Evolutionary conservation across 768 basidiomycete genomes (phyloP).

Genomic region (Daedaleopsis nitida): DNA sequence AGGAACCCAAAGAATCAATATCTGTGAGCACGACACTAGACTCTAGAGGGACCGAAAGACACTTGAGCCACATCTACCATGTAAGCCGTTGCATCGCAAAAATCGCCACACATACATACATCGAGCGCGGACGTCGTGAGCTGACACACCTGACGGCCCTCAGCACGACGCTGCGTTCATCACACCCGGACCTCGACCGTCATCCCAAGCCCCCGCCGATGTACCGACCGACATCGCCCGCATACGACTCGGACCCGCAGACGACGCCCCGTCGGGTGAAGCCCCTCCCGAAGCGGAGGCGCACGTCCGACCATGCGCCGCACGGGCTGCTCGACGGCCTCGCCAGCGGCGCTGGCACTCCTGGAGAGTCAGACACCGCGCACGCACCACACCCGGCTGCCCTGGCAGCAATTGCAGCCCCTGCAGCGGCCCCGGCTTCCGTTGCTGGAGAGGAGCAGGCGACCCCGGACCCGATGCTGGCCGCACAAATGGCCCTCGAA

Average conservation of each 20-base stretch:
- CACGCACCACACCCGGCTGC: constrained; percentile 24
- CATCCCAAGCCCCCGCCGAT: constrained; percentile 35
- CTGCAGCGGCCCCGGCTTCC: background rate
- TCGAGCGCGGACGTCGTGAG: background rate
- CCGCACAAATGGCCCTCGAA: constrained; percentile 61
- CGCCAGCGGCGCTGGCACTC: constrained; percentile 43
- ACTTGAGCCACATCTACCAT: background rate
- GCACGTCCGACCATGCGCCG: constrained; percentile 43
- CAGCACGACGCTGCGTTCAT: too few relatives aligned
- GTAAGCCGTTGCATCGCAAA: background rate
- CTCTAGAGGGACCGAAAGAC: background rate
- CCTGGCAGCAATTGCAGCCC: background rate
- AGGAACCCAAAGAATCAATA: too few relatives aligned
- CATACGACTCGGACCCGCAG: constrained; percentile 59
- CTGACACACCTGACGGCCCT: background rate
- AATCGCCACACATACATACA: constrained; percentile 8
- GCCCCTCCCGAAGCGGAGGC: constrained; percentile 76
- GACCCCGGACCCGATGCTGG: constrained; percentile 56
- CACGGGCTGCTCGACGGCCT: constrained; percentile 29
- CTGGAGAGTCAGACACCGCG: constrained; percentile 15
- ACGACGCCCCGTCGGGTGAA: constrained; percentile 62
- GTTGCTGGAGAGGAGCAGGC: constrained; percentile 51
- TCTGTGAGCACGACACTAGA: too few relatives aligned
- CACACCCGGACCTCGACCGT: too few relatives aligned
- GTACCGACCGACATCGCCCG: constrained; percentile 57